Percentiles rank a stretch among this genome's conserved stretches.
Conservation (phyloP, 345 rosid genomes). For the Dovyalis caffra region DNA sequence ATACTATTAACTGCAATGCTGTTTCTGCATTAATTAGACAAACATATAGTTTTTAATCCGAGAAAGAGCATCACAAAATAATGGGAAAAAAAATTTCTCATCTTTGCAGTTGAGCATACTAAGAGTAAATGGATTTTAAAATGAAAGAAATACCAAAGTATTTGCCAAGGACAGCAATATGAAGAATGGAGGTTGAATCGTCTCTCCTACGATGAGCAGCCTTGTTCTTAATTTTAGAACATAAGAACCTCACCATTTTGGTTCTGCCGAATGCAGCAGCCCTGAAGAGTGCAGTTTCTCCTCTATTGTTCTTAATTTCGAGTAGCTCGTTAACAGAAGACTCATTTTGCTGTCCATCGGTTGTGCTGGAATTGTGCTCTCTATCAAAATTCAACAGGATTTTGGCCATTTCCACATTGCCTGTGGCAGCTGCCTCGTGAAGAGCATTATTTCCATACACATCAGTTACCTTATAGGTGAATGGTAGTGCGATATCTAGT, state of each 20-base stretch:
- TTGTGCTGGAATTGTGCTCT: background rate
- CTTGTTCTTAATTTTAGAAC: background rate
- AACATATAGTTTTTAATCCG: background rate
- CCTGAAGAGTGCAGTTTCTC: slow-evolving; percentile 26
- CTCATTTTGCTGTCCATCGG: no score
- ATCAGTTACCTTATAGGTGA: background rate
- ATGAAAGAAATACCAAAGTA: slow-evolving; percentile 21
- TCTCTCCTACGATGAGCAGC: slow-evolving; percentile 11
- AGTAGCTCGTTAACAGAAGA: background rate
- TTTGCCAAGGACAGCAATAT: slow-evolving; percentile 23
- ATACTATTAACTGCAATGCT: slow-evolving; percentile 18
- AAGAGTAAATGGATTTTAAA: no score
- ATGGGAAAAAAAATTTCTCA: no score
- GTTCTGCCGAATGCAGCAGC: slow-evolving; percentile 17
- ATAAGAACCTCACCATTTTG: slow-evolving; percentile 11
- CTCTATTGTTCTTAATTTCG: slow-evolving; percentile 10
- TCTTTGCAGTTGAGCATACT: no score
- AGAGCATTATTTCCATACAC: slow-evolving; percentile 18
- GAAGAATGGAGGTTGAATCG: slow-evolving; percentile 31
- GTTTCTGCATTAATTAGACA: slow-evolving; percentile 7
- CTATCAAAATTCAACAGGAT: background rate
- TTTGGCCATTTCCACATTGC: slow-evolving; percentile 4
- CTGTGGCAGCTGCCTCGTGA: slow-evolving; percentile 28
- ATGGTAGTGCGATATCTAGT: background rate
- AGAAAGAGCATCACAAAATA: no score